phyloP scores from a whole-genome alignment of 805 yeast species.

The Ogataea trehaloabstinens region DNA sequence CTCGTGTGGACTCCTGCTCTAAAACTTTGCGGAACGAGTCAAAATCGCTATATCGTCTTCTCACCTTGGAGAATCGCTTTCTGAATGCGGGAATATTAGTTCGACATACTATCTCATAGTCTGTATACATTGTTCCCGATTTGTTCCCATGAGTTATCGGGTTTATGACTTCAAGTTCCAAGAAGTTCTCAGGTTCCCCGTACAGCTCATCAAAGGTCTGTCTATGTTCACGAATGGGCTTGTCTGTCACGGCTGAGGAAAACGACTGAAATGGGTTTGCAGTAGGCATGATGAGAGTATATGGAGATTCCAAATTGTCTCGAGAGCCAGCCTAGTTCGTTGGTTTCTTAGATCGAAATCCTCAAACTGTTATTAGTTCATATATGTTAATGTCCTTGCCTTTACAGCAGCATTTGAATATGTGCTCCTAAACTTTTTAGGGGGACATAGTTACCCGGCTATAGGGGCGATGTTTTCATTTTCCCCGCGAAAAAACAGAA shows the following conservation, averaged over 20 bases:
- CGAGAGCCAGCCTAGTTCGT: too few species aligned
- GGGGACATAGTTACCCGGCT: too few species aligned
- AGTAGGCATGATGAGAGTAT: conserved; percentile 18
- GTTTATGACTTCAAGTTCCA: conserved; percentile 84
- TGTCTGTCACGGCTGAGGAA: conserved; percentile 22
- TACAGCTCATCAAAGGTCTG: conserved; percentile 81
- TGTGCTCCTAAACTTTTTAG: too few species aligned
- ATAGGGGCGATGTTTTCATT: too few species aligned
- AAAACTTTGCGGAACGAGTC: conserved; percentile 73
- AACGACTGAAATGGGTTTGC: conserved; percentile 34
- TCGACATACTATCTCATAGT: conserved; percentile 84
- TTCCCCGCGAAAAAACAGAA: too few species aligned
- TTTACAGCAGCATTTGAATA: too few species aligned
- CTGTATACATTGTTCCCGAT: conserved; percentile 68
- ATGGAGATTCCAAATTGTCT: background rate
- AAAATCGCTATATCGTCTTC: conserved; percentile 89
- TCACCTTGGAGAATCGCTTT: conserved; percentile 58
- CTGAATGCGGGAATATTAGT: conserved; percentile 90
- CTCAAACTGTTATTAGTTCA: too few species aligned
- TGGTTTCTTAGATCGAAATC: too few species aligned
- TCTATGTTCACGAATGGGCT: conserved; percentile 30
- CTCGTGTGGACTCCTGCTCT: conserved; percentile 73
- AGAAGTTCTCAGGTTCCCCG: conserved; percentile 91
- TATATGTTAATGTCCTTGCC: too few species aligned
- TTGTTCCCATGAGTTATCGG: conserved; percentile 72